Conservation (phyloP, 768 basidiomycete genomes). For the Auricularia sp. region DNA sequence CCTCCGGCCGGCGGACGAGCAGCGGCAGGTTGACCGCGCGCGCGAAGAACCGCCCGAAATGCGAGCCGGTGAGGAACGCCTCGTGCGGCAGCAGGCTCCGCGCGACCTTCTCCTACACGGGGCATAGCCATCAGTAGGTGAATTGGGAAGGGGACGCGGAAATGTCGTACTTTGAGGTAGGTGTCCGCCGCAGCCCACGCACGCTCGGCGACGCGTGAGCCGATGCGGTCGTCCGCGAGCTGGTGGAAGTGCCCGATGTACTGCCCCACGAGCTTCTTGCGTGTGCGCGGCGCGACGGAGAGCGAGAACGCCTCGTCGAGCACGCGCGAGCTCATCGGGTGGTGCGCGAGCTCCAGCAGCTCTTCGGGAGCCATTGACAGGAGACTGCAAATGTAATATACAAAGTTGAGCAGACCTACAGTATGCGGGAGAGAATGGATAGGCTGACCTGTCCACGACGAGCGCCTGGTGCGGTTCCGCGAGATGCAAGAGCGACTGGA, state of each 20-base stretch:
- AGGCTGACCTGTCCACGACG: slow-evolving; percentile 68
- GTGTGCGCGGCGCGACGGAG: slow-evolving; percentile 50
- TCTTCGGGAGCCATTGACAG: slow-evolving; percentile 46
- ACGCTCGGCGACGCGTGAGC: slow-evolving; percentile 82
- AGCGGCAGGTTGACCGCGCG: slow-evolving; percentile 69
- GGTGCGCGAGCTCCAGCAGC: slow-evolving; percentile 47
- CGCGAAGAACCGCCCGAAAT: slow-evolving; percentile 81
- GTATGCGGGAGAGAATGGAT: too few species aligned
- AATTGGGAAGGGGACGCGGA: too few species aligned
- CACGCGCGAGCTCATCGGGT: slow-evolving; percentile 64
- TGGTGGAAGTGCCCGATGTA: slow-evolving; percentile 71
- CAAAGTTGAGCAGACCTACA: too few species aligned
- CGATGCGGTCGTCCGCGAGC: slow-evolving; percentile 83
- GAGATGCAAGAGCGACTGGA: slow-evolving; percentile 74
- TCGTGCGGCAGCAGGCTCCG: slow-evolving; percentile 66
- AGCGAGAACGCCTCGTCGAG: slow-evolving; percentile 62
- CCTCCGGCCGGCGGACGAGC: slow-evolving; percentile 65
- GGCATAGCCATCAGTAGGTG: too few species aligned
- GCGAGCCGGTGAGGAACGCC: slow-evolving; percentile 59
- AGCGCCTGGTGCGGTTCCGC: slow-evolving; percentile 53
- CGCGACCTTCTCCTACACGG: slow-evolving; percentile 93
- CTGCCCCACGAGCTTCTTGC: slow-evolving; percentile 59
- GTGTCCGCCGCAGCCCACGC: slow-evolving; percentile 89
- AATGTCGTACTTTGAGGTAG: slow-evolving; percentile 80
- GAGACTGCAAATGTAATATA: too few species aligned